Base-by-base conservation (phyloP, 2,329 filamentous ascomycete genomes). In the Venturiaceae sp. region DNA sequence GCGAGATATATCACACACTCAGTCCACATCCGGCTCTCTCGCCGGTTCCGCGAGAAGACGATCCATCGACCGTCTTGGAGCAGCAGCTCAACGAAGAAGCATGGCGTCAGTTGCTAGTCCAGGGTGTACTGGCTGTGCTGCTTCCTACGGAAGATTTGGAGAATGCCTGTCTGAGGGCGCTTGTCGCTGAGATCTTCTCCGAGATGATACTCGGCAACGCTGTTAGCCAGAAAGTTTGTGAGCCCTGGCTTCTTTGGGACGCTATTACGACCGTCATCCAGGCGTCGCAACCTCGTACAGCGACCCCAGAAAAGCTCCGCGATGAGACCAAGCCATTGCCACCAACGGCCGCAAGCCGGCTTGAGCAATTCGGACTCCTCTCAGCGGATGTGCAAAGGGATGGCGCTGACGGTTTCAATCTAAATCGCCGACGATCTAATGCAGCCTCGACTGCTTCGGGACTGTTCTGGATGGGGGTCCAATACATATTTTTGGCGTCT, bases 61-160 rank as follows among this genome's bases (percentile, higher is more conserved):
- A 82, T 62, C 73, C 78, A 28, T 72, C 75, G 23, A 79, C 78
- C 46, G 69, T 79, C 52, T 69, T 77, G 60, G 76, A 82, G 58
- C 91, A 95, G 74, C 76, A 78, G 59, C 82, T 87, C 61, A 92
- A 91, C 66, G 94, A 97, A 75, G 80, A 80, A 28, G 79, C 83
- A 50, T 97, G 96, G 77, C 87, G 92, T 65, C 90, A 95, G 68
- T 77, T 97, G 59, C 79, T 97, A n/a, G 86, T 92, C 16, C 85
- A 92, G 67, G 89, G 87, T 32, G 80, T 91, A 37, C 77, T 99
- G 62, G 86, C 90, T 26, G 79, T 96, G 56, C 80, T 99, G 16
- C 80, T 99, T 21, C 94, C 94, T 9, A 94, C 91, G 16, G 92
- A 97, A 67, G 92, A 97, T 70, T 77, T 97, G 39, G 85, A 92